Evolutionary conservation across 441 rosid genomes (phyloP).

Genomic region (Jatropha podagrica): DNA sequence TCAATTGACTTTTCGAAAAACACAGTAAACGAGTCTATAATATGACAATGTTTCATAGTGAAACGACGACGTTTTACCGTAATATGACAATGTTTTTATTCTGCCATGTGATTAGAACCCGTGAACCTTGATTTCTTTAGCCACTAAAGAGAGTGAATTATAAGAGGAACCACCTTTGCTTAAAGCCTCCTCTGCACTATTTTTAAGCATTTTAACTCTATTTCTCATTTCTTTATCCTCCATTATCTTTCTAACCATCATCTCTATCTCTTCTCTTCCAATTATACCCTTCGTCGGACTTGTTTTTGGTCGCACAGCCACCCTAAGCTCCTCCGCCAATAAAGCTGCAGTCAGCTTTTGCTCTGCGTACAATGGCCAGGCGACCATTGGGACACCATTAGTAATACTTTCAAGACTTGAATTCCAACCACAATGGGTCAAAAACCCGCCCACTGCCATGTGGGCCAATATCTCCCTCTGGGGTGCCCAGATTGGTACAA

Average conservation of each 20-base stretch:
- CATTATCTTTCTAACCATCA: conserved; percentile 28
- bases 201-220: conserved; percentile 20
- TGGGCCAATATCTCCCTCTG: conserved; percentile 35
- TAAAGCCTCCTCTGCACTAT: conserved; percentile 26
- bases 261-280: conserved; percentile 30
- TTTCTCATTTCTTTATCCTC: conserved; percentile 23
- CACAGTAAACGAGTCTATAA: too few species aligned
- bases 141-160: not conserved
- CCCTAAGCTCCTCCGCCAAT: conserved; percentile 30
- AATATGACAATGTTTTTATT: too few species aligned
- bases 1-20: too few species aligned
- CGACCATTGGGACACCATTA: conserved; percentile 37
- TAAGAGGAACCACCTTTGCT: conserved; percentile 25
- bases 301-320: conserved; percentile 15
- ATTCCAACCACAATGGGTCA: conserved; percentile 44
- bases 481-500: conserved; percentile 37
- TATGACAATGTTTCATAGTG: too few species aligned
- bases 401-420: conserved; percentile 29
- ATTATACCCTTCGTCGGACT: conserved; percentile 9
- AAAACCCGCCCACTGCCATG: conserved; percentile 31
- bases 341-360: conserved; percentile 37
- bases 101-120: too few species aligned
- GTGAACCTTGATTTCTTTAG: not conserved
- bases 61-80: too few species aligned
- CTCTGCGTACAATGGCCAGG: conserved; percentile 38